phyloP scores from a whole-genome alignment of 2,329 filamentous ascomycete species.

The Talaromyces pinophilus region DNA sequence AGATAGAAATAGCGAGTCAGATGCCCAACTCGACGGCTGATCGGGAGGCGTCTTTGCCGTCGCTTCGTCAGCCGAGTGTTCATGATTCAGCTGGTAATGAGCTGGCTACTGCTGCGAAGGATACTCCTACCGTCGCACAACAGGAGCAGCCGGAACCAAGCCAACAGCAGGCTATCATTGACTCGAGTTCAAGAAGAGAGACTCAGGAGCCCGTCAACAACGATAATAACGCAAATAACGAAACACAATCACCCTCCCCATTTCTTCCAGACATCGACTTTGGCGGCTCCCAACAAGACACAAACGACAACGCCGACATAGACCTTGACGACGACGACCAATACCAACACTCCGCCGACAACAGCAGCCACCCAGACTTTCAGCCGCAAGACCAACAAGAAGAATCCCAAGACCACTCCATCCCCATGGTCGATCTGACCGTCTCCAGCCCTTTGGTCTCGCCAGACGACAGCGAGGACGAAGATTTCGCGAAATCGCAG shows the following conservation, averaged over 20 bases:
- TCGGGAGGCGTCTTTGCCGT: background rate
- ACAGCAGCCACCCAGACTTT: conserved; percentile 5
- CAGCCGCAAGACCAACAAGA: background rate
- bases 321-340: background rate
- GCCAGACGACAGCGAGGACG: conserved; percentile 31
- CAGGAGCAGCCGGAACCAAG: background rate
- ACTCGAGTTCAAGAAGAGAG: background rate
- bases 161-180: background rate
- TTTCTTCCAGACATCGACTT: background rate
- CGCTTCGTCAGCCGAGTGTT: background rate
- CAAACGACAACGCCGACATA: background rate
- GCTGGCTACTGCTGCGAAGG: background rate
- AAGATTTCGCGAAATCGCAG: conserved; percentile 34
- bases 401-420: conserved; percentile 13
- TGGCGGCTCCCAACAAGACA: background rate
- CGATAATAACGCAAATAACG: background rate
- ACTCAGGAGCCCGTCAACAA: background rate
- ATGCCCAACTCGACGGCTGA: background rate
- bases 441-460: conserved; percentile 37
- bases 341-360: conserved; percentile 11
- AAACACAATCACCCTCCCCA: background rate
- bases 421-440: conserved; percentile 38
- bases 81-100: conserved; percentile 19
- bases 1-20: conserved; percentile 4
- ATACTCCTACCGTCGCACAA: background rate